phyloP scores from a whole-genome alignment of 2,329 filamentous ascomycete species.

The Pseudogymnoascus sp. region DNA sequence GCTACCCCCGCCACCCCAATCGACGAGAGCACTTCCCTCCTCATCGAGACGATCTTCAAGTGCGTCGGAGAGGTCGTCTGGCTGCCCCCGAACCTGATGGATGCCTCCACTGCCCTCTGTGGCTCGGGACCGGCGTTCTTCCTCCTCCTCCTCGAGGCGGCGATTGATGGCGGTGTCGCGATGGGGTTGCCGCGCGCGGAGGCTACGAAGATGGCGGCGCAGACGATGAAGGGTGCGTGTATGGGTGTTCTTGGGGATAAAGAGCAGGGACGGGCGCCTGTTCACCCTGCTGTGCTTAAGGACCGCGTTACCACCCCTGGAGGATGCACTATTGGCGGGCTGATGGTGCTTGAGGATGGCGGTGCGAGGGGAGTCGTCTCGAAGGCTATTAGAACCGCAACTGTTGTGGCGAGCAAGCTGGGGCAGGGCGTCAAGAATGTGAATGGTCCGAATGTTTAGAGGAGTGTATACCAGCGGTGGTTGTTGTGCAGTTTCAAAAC shows the following conservation, averaged over 20 bases:
- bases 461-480: not conserved
- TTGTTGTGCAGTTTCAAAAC: not conserved
- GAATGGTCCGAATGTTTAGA: not conserved
- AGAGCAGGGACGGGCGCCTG: conserved; percentile 37
- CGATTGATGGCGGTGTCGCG: conserved; percentile 68
- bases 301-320: conserved; percentile 73
- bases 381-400: conserved; percentile 61
- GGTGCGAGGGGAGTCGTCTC: conserved; percentile 58
- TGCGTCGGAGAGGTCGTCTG: conserved; percentile 63
- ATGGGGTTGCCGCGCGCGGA: conserved; percentile 68
- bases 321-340: conserved; percentile 67
- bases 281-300: conserved; percentile 65
- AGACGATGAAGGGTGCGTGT: conserved; percentile 68
- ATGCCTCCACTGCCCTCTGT: conserved; percentile 64
- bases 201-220: conserved; percentile 68
- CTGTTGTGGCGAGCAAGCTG: conserved; percentile 59
- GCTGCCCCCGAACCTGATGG: conserved; percentile 60
- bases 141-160: conserved; percentile 64
- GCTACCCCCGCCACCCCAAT: conserved; percentile 53
- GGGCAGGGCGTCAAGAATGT: conserved; percentile 37
- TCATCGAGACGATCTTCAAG: conserved; percentile 70
- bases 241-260: conserved; percentile 49
- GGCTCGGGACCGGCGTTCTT: conserved; percentile 71
- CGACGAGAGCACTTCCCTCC: conserved; percentile 39
- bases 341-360: conserved; percentile 67